Conservation (phyloP, 2,329 filamentous ascomycete species). For the Phaeosphaeriaceae sp. region DNA sequence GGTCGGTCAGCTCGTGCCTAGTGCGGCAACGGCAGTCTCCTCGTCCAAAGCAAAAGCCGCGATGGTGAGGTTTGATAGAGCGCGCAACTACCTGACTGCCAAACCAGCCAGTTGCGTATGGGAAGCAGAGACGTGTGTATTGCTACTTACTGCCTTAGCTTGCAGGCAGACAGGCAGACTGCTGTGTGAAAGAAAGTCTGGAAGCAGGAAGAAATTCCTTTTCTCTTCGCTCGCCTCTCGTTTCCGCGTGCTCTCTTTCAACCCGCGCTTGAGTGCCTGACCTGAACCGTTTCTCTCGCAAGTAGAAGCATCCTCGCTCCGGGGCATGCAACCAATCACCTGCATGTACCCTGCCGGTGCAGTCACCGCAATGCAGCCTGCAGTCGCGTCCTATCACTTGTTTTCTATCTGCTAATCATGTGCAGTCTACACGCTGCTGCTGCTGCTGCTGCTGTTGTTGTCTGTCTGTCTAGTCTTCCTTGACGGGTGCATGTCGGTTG, state of each 20-base stretch:
- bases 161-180: too few relatives aligned
- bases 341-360: constrained; percentile 11
- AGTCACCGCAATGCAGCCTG: constrained; percentile 13
- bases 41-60: constrained; percentile 24
- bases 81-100: background rate
- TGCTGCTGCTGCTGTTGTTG: too few relatives aligned
- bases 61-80: constrained; percentile 29
- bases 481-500: background rate
- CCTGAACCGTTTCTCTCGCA: constrained; percentile 20
- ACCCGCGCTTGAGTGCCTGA: constrained; percentile 6
- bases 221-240: too few relatives aligned
- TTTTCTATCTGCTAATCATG: too few relatives aligned
- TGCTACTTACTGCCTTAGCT: too few relatives aligned
- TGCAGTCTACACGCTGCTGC: too few relatives aligned
- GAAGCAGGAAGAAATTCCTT: too few relatives aligned
- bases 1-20: constrained; percentile 34
- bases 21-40: constrained; percentile 32
- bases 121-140: too few relatives aligned
- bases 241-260: constrained; percentile 7
- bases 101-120: too few relatives aligned
- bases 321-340: constrained; percentile 18
- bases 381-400: constrained; percentile 9
- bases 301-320: constrained; percentile 17
- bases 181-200: too few relatives aligned
- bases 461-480: too few relatives aligned